A percentile compares a stretch with the other conserved stretches of the same genome.
Conservation (phyloP, 108 stramenopile genomes). For the Phaeodactylum tricornutum region DNA sequence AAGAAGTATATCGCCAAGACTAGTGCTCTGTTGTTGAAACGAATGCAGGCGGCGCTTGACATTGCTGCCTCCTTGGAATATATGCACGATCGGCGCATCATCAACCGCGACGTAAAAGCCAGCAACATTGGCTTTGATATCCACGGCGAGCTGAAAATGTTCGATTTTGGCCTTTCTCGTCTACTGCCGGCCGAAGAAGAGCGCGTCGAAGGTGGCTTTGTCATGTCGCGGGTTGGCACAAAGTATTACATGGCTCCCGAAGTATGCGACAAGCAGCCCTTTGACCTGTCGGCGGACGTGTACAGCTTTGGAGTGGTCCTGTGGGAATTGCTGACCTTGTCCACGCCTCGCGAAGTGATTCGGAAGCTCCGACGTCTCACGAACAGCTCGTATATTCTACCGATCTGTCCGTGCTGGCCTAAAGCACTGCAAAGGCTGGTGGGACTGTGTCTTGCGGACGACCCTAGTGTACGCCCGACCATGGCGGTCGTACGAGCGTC, state of each 20-base stretch:
- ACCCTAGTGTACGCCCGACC: conserved; percentile 7
- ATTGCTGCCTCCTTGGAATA: conserved; percentile 71
- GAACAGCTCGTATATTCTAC: neutral
- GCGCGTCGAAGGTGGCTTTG: conserved; percentile 14
- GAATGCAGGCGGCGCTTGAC: conserved; percentile 35
- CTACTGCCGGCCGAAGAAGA: neutral
- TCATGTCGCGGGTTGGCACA: conserved; percentile 35
- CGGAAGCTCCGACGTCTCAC: neutral
- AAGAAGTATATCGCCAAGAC: conserved; percentile 6
- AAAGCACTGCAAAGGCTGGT: conserved; percentile 4
- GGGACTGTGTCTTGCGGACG: neutral
- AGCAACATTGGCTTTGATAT: conserved; percentile 35
- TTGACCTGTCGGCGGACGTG: conserved; percentile 41
- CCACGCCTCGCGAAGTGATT: conserved; percentile 1
- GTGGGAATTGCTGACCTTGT: conserved; percentile 28
- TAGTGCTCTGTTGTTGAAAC: conserved; percentile 13
- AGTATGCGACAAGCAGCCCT: conserved; percentile 23
- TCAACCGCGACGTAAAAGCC: conserved; percentile 81
- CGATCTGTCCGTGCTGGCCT: conserved; percentile 17
- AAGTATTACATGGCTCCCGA: conserved; percentile 46
- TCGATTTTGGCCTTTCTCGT: conserved; percentile 46
- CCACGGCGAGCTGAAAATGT: conserved; percentile 25
- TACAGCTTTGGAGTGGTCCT: conserved; percentile 36
- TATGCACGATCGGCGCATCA: conserved; percentile 87
- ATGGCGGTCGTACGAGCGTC: conserved; percentile 3